These are phyloP conservation scores for Chondrus crispus DNA, from an alignment of 23 red algal genomes.

Conservation along the genomic window DNA sequence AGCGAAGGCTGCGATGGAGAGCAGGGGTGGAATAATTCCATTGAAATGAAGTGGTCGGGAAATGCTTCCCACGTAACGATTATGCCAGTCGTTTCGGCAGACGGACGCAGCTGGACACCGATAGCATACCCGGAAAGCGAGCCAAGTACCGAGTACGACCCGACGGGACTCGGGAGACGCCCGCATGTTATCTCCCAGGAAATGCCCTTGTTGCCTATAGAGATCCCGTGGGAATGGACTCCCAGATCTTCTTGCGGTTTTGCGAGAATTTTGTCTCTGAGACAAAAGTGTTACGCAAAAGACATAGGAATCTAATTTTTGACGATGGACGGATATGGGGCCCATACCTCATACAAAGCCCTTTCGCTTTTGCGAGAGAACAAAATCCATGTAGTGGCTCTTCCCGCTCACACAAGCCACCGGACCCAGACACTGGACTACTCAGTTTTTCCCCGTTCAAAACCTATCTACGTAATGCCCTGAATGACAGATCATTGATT, in stretches of 20 bases:
- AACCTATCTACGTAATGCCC: background rate
- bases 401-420: background rate
- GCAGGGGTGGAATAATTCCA: constrained; percentile 13
- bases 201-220: background rate
- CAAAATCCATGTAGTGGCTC: background rate
- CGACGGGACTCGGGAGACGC: background rate
- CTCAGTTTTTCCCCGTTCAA: background rate
- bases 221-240: constrained; percentile 9
- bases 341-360: background rate
- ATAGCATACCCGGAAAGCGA: background rate
- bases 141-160: background rate
- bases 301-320: background rate
- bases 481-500: background rate
- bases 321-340: background rate
- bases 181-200: background rate
- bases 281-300: background rate
- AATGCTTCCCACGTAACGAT: constrained; percentile 14
- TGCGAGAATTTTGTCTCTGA: background rate
- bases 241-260: background rate
- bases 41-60: background rate
- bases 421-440: background rate
- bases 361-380: background rate
- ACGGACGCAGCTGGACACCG: background rate
- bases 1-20: background rate
- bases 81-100: constrained; percentile 10